phyloP scores from a whole-genome alignment of 495 filamentous ascomycete species.

The Trichoderma erinaceum region DNA sequence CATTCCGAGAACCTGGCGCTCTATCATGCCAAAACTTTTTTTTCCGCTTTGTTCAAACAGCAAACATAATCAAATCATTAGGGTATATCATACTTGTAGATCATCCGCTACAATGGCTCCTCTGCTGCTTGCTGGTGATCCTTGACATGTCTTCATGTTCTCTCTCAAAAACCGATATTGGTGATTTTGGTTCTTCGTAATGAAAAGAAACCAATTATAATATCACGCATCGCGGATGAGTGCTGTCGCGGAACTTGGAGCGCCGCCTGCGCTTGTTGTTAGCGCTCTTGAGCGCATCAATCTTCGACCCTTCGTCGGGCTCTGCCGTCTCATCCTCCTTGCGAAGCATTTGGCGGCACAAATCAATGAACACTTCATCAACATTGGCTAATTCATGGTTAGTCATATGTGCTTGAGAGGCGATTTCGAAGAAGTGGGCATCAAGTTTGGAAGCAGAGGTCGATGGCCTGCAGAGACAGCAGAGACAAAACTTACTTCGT shows the following conservation, averaged over 20 bases:
- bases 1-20: background rate
- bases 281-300: conserved; percentile 25
- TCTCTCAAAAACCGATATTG: background rate
- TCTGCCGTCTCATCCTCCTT: conserved; percentile 52
- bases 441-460: background rate
- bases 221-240: conserved; percentile 28
- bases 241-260: conserved; percentile 19
- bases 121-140: background rate
- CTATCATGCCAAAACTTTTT: background rate
- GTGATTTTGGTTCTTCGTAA: background rate
- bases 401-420: conserved; percentile 7
- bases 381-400: conserved; percentile 62
- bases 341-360: conserved; percentile 85
- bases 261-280: conserved; percentile 27
- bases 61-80: background rate
- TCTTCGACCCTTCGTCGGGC: conserved; percentile 34
- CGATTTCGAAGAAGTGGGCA: no score
- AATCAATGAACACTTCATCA: conserved; percentile 89
- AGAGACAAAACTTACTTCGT: conserved; percentile 37
- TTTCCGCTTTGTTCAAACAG: conserved; percentile 2
- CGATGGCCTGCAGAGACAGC: background rate
- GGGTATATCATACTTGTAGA: background rate
- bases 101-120: background rate
- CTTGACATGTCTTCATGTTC: background rate
- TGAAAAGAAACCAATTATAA: conserved; percentile 19